phyloP scores from a whole-genome alignment of 495 filamentous ascomycete genomes.

The Lophium mytilinum region DNA sequence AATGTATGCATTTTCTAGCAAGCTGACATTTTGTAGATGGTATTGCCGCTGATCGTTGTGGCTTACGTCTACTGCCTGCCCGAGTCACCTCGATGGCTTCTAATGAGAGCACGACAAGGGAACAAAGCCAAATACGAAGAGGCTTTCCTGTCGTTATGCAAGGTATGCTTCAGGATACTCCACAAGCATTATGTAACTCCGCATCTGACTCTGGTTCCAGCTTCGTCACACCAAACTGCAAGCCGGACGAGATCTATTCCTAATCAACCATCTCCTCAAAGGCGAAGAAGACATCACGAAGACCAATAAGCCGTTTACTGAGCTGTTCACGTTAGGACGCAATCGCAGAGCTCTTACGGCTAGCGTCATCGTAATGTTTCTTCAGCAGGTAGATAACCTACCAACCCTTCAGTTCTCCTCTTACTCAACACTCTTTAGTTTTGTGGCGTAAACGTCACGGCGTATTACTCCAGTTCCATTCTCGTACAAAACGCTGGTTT shows the following conservation, averaged over 20 bases:
- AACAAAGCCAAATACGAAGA: conserved; percentile 8
- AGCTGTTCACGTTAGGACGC: conserved; percentile 1
- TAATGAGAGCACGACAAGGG: conserved; percentile 2
- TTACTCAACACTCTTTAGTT: not conserved
- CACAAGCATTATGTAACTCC: no score
- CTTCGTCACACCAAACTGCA: conserved; percentile 3
- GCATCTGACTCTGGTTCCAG: not conserved
- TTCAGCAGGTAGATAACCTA: not conserved
- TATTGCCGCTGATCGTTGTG: conserved; percentile 14
- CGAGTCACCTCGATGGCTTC: conserved; percentile 5
- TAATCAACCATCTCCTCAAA: conserved; percentile 3
- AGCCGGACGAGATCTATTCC: conserved; percentile 2
- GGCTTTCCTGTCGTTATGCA: not conserved
- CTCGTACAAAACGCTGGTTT: conserved; percentile 4
- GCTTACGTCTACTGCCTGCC: conserved; percentile 5
- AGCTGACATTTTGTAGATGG: not conserved
- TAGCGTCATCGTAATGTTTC: conserved; percentile 2
- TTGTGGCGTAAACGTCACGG: conserved; percentile 16
- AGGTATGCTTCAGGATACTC: not conserved
- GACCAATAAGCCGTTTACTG: not conserved
- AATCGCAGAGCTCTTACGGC: conserved; percentile 2
- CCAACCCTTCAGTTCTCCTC: not conserved
- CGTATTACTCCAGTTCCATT: conserved; percentile 12
- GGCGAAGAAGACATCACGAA: conserved; percentile 1
- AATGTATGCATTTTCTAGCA: not conserved